Percentiles rank a stretch among this genome's conserved stretches.
Evolutionary conservation across 345 rosid species (phyloP).

Genomic region (Brassica nigra): DNA sequence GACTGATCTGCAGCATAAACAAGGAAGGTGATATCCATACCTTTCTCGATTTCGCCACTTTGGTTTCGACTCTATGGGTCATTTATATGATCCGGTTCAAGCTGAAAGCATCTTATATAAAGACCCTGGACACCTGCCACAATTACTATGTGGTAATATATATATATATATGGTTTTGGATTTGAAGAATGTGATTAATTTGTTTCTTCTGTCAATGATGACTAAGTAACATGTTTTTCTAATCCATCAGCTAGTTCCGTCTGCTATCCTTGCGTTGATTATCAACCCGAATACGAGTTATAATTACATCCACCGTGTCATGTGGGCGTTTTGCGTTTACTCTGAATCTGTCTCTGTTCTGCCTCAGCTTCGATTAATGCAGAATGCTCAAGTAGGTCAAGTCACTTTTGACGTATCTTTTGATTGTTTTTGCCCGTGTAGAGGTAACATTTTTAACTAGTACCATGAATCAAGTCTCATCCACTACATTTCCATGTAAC

Average conservation of each 20-base stretch:
- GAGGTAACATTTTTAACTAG: too few relatives aligned
- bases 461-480: not conserved
- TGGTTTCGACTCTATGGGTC: slow-evolving; percentile 66
- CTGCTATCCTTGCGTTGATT: slow-evolving; percentile 51
- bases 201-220: not conserved
- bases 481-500: not conserved
- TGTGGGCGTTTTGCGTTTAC: slow-evolving; percentile 72
- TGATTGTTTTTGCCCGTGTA: too few relatives aligned
- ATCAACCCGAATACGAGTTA: slow-evolving; percentile 45
- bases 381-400: slow-evolving; percentile 66
- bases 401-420: not conserved
- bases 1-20: slow-evolving; percentile 49
- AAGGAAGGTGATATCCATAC: slow-evolving; percentile 66
- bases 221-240: not conserved
- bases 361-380: slow-evolving; percentile 92
- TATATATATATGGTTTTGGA: not conserved
- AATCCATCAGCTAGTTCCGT: slow-evolving; percentile 59
- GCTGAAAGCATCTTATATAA: slow-evolving; percentile 66
- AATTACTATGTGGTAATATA: slow-evolving; percentile 54
- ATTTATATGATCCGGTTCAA: slow-evolving; percentile 71
- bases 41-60: slow-evolving; percentile 58
- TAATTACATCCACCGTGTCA: slow-evolving; percentile 26
- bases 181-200: not conserved
- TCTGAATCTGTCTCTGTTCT: slow-evolving; percentile 76
- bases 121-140: slow-evolving; percentile 62